These are phyloP conservation scores for Malus hybrid DNA, from an alignment of 331 rosid genomes.

Conservation along the genomic window DNA sequence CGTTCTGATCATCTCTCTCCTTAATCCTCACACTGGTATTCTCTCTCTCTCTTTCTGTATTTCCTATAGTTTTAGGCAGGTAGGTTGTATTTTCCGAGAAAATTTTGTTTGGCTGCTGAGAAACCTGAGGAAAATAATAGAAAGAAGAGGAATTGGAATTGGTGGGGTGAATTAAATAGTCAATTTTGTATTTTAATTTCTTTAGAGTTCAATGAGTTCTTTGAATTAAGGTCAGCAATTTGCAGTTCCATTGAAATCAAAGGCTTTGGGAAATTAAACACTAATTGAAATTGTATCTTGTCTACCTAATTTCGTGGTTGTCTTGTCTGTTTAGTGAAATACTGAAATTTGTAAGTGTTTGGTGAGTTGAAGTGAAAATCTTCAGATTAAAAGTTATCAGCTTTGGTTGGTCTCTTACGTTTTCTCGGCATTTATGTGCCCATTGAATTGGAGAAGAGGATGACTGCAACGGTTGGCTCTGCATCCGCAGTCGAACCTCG, in stretches of 20 bases:
- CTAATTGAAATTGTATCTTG: no score
- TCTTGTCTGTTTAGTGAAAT: background rate
- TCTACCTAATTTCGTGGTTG: background rate
- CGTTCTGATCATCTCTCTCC: background rate
- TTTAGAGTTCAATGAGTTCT: background rate
- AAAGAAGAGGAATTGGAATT: background rate
- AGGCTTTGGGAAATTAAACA: background rate
- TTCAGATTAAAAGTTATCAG: no score
- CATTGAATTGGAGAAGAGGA: conserved; percentile 25
- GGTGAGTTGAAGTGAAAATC: background rate
- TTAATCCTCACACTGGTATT: background rate
- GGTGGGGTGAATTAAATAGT: background rate
- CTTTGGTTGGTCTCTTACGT: no score
- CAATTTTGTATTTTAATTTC: background rate
- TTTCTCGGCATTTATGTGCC: background rate
- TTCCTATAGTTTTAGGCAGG: background rate
- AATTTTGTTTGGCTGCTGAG: background rate
- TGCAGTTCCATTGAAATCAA: background rate
- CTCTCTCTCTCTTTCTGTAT: background rate
- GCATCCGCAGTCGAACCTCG: conserved; percentile 34
- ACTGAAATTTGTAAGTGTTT: background rate
- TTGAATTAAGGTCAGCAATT: background rate
- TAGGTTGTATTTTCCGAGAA: background rate
- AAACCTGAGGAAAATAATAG: background rate
- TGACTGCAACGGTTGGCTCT: conserved; percentile 42